Conservation (phyloP, 2,329 filamentous ascomycete species). For the Hypoxylon sp. region DNA sequence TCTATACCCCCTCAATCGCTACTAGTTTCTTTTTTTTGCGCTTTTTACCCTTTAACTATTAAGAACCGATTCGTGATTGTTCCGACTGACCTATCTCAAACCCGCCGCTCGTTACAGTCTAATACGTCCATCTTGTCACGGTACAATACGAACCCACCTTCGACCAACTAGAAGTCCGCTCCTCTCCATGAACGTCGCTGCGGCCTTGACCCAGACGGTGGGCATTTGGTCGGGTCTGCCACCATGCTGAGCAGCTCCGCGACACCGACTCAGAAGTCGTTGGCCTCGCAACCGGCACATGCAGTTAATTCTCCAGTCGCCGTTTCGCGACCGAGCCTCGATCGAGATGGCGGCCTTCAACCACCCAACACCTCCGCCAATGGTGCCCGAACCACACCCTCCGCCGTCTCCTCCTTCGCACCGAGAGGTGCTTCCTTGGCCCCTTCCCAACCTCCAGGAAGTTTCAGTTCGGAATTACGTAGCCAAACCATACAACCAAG, state of each 20-base stretch:
- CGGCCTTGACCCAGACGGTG: constrained; percentile 48
- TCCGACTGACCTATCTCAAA: constrained; percentile 7
- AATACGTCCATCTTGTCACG: constrained; percentile 22
- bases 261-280: constrained; percentile 67
- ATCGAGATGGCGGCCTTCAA: constrained; percentile 68
- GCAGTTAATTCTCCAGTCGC: constrained; percentile 56
- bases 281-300: constrained; percentile 59
- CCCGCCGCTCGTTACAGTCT: constrained; percentile 26
- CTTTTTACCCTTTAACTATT: constrained; percentile 14
- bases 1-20: constrained; percentile 26
- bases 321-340: constrained; percentile 63
- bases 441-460: constrained; percentile 79
- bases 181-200: constrained; percentile 41
- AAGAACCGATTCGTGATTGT: constrained; percentile 9
- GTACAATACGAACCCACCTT: constrained; percentile 21
- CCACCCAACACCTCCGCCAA: constrained; percentile 57
- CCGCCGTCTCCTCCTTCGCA: constrained; percentile 71
- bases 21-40: constrained; percentile 24
- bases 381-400: constrained; percentile 64
- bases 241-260: constrained; percentile 67
- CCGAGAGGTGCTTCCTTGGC: constrained; percentile 78
- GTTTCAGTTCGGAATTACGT: constrained; percentile 90
- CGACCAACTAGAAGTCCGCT: constrained; percentile 21
- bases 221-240: constrained; percentile 52
- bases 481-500: constrained; percentile 77